Evolutionary conservation across 306 rosid genomes (phyloP), one percentile per base, ranked within the genome.

Genomic region (Pyrus pyrifolia): DNA sequence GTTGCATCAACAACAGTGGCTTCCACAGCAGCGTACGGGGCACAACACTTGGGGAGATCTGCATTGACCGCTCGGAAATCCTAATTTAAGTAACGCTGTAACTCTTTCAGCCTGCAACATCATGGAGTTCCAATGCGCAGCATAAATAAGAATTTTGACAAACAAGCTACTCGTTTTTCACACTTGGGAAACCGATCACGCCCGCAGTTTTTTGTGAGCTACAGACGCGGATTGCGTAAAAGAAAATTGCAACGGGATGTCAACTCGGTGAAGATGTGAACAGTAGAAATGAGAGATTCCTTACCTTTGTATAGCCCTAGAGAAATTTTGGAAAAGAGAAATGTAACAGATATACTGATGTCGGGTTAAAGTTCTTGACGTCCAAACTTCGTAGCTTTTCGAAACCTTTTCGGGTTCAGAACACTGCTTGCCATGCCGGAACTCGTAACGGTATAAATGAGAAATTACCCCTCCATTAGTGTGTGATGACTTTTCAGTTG

Each of bases 1-100:
- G 98, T 95, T 74, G 98, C 93, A 31, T 88, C 95, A 79, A 95
- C 97, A 42, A 92, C 97, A 60, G 71, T 85, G 85, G 78, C 81
- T 45, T 86, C 90, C 17, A 86, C 92, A 0, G 91, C 89, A 59
- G 92, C 97, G 30, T 90, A 92, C 40, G 93, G 89, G 79, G 85
- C 82, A 51, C 81, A 86, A 69, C 85, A 86, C 80, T 64, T 80
- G 82, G 81, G 88, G 76, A 84, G 85, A 71, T 75, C 76, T 55
- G 75, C 84, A 25, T 19, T 81, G 72, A 31, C 58, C 3, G 74
- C 85, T 42, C 19, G 23, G 68, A 63, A 63, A 63, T 17, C 23
- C 12, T 63, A 63, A 63, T 30, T 30, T 8, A 63, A 15, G 12
- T 30, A 22, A 63, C 68, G 8, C 6, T 3, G 12, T 2, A 31